These are phyloP conservation scores for Verticillium dahliae DNA, from an alignment of 2,329 filamentous ascomycete species.

Conservation along the genomic window DNA sequence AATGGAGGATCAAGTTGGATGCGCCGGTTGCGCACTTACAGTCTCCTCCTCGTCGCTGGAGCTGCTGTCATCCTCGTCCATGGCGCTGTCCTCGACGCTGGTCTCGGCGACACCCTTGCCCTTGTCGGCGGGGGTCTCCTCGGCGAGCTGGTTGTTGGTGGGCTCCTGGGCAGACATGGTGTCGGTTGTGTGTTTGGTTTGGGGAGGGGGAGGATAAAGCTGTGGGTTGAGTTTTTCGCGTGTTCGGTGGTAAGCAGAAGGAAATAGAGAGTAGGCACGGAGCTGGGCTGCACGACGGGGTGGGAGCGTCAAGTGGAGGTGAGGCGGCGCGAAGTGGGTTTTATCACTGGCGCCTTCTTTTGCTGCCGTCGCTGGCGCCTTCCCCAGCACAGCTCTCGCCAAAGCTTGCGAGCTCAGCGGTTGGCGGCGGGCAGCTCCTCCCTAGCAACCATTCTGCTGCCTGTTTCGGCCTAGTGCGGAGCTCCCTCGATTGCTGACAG, in stretches of 20 bases:
- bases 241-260: background rate
- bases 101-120: constrained; percentile 66
- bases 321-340: constrained; percentile 4
- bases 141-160: constrained; percentile 35
- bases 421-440: background rate
- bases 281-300: constrained; percentile 5
- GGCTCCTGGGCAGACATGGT: constrained; percentile 45
- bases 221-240: background rate
- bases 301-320: constrained; percentile 6
- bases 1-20: constrained; percentile 2
- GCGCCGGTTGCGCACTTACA: constrained; percentile 33
- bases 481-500: background rate
- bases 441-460: constrained; percentile 6
- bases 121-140: constrained; percentile 55
- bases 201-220: background rate
- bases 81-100: constrained; percentile 51
- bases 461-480: background rate
- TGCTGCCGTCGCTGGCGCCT: constrained; percentile 1
- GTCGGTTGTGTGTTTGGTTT: constrained; percentile 14
- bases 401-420: constrained; percentile 4
- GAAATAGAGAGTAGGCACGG: background rate
- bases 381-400: constrained; percentile 3
- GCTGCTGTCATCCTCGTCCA: constrained; percentile 62
- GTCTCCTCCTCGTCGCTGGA: constrained; percentile 60
- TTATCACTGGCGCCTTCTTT: constrained; percentile 10